A percentile compares a stretch with the other conserved stretches of the same genome.
Conservation (phyloP, 805 yeast species). For the Zygosaccharomyces gambellarensis region DNA sequence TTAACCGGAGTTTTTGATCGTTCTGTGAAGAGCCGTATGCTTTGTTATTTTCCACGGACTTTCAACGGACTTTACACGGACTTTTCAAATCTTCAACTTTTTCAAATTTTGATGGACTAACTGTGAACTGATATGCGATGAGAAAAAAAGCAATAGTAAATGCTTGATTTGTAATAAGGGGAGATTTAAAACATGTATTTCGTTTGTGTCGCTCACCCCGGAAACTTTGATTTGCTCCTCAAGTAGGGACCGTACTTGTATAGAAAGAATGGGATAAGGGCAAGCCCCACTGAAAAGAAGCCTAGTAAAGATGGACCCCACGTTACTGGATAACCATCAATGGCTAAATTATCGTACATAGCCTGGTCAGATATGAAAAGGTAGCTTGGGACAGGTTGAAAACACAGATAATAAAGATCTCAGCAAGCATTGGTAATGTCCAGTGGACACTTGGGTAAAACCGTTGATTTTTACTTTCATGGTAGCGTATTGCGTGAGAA, state of each 20-base stretch:
- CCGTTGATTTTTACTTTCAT: constrained; percentile 27
- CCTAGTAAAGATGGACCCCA: constrained; percentile 54
- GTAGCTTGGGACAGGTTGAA: constrained; percentile 48
- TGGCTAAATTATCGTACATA: constrained; percentile 50
- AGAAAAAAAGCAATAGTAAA: too few species aligned
- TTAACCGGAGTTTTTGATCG: too few species aligned
- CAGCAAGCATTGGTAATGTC: constrained; percentile 39
- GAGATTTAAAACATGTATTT: neutral
- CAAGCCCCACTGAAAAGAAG: constrained; percentile 41
- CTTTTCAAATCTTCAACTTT: too few species aligned
- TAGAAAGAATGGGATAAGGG: constrained; percentile 44
- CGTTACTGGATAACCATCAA: constrained; percentile 50
- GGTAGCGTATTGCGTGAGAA: constrained; percentile 34
- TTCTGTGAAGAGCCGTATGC: too few species aligned
- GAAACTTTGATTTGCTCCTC: constrained; percentile 41
- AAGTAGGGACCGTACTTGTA: constrained; percentile 42
- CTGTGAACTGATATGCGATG: too few species aligned
- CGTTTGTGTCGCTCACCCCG: constrained; percentile 18
- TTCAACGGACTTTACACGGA: too few species aligned
- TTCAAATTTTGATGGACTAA: too few species aligned
- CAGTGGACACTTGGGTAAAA: constrained; percentile 35
- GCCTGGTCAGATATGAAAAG: constrained; percentile 48
- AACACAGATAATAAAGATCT: constrained; percentile 37
- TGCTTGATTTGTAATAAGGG: too few species aligned
- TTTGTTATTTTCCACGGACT: too few species aligned